Percentiles rank a stretch among this genome's conserved stretches.
Conservation (phyloP, 2,329 filamentous ascomycete genomes). For the Penicillium paneum region DNA sequence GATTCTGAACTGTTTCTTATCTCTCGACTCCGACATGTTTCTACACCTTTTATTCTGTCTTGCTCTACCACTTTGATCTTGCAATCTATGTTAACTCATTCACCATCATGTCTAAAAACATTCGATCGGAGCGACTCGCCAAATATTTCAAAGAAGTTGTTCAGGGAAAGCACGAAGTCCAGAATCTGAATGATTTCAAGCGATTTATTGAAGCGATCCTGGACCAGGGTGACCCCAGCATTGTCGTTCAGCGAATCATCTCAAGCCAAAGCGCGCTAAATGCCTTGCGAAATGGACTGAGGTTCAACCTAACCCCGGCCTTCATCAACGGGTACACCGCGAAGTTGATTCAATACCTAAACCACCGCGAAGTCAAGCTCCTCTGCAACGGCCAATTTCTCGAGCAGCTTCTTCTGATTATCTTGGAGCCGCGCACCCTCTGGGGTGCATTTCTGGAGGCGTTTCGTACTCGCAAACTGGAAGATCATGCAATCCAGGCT, state of each 20-base stretch:
- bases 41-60: background rate
- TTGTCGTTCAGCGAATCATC: conserved; percentile 43
- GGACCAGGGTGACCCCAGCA: conserved; percentile 40
- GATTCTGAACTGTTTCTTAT: background rate
- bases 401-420: conserved; percentile 43
- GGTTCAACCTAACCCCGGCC: conserved; percentile 41
- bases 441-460: conserved; percentile 50
- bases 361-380: conserved; percentile 46
- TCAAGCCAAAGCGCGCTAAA: conserved; percentile 33
- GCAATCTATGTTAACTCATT: background rate
- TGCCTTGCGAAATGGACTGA: conserved; percentile 42
- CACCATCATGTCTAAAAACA: conserved; percentile 13
- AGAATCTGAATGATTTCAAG: conserved; percentile 39
- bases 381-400: conserved; percentile 53
- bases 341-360: conserved; percentile 41
- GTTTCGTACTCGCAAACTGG: conserved; percentile 31
- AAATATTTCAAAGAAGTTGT: conserved; percentile 44
- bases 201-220: conserved; percentile 52
- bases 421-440: conserved; percentile 54
- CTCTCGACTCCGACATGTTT: background rate
- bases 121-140: conserved; percentile 28
- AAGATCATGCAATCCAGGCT: conserved; percentile 30
- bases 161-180: conserved; percentile 39
- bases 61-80: background rate
- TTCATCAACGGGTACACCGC: conserved; percentile 47